Conservation (phyloP, 2,329 filamentous ascomycete genomes). For the Boeremia exigua region DNA sequence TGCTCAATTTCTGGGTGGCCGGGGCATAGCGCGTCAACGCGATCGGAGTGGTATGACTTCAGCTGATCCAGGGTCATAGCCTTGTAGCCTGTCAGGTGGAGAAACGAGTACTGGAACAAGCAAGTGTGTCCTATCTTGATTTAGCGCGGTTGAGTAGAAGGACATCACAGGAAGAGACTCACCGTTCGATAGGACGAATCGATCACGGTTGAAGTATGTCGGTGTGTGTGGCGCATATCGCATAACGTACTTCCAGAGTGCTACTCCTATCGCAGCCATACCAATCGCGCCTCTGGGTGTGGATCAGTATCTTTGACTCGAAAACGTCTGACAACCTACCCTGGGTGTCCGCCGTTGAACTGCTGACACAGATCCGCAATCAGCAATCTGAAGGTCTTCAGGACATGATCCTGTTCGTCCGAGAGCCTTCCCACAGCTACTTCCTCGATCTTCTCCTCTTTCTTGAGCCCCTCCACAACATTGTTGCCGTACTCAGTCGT, state of each 20-base stretch:
- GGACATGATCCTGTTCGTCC: constrained; percentile 56
- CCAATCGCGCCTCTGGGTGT: constrained; percentile 60
- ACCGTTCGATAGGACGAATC: constrained; percentile 68
- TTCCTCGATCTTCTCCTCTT: constrained; percentile 32
- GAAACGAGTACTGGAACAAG: constrained; percentile 61
- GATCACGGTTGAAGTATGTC: constrained; percentile 66
- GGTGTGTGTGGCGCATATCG: constrained; percentile 62
- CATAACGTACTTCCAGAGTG: constrained; percentile 69
- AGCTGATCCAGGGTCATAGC: constrained; percentile 64
- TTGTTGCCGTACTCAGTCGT: constrained; percentile 34
- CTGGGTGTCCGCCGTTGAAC: constrained; percentile 72
- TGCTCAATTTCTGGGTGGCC: constrained; percentile 65
- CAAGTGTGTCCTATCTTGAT: constrained; percentile 55
- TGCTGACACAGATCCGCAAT: constrained; percentile 74
- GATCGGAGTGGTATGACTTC: constrained; percentile 60
- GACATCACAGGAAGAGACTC: not conserved
- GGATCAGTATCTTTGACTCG: constrained; percentile 4
- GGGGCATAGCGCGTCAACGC: constrained; percentile 59
- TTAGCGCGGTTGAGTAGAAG: not conserved
- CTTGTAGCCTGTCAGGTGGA: constrained; percentile 62
- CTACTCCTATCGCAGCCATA: constrained; percentile 67
- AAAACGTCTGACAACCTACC: constrained; percentile 51
- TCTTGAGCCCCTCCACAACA: constrained; percentile 28
- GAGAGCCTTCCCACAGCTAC: constrained; percentile 27
- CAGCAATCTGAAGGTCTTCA: constrained; percentile 66